Percentiles rank a stretch among this genome's conserved stretches.
These are phyloP conservation scores for Penicillium psychrosexuale DNA, from an alignment of 2,329 filamentous ascomycete genomes.

Conservation along the genomic window DNA sequence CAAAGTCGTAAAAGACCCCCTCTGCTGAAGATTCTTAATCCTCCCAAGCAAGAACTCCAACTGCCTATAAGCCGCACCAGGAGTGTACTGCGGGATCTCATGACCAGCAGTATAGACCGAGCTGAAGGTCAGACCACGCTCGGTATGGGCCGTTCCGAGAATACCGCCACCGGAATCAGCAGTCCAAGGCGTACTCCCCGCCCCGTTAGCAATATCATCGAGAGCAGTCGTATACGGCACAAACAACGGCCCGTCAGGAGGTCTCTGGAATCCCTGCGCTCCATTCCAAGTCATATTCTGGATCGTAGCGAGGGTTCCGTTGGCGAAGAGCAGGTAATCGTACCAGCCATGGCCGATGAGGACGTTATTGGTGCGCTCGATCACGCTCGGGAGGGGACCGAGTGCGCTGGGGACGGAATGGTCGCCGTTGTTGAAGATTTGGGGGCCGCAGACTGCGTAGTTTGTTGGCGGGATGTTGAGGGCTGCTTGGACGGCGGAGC, in stretches of 20 bases:
- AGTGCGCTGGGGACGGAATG: slow-evolving; percentile 39
- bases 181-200: slow-evolving; percentile 40
- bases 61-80: slow-evolving; percentile 66
- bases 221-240: slow-evolving; percentile 59
- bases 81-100: slow-evolving; percentile 61
- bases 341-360: slow-evolving; percentile 70
- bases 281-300: slow-evolving; percentile 83
- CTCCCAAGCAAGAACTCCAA: slow-evolving; percentile 73
- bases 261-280: slow-evolving; percentile 63
- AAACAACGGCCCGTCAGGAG: slow-evolving; percentile 62
- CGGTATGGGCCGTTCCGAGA: slow-evolving; percentile 67
- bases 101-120: slow-evolving; percentile 65
- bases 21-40: slow-evolving; percentile 52
- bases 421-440: slow-evolving; percentile 49
- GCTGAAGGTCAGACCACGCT: slow-evolving; percentile 72
- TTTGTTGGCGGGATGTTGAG: slow-evolving; percentile 55
- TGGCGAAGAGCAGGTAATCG: slow-evolving; percentile 65
- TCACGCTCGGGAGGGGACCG: slow-evolving; percentile 60
- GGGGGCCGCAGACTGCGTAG: slow-evolving; percentile 43
- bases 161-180: slow-evolving; percentile 58
- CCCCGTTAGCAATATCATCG: slow-evolving; percentile 35
- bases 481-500: slow-evolving; percentile 63
- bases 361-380: slow-evolving; percentile 69
- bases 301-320: slow-evolving; percentile 68
- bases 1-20: slow-evolving; percentile 14